Conservation (phyloP, 768 basidiomycete species). For the Xerocomus brunneocitrinus region DNA sequence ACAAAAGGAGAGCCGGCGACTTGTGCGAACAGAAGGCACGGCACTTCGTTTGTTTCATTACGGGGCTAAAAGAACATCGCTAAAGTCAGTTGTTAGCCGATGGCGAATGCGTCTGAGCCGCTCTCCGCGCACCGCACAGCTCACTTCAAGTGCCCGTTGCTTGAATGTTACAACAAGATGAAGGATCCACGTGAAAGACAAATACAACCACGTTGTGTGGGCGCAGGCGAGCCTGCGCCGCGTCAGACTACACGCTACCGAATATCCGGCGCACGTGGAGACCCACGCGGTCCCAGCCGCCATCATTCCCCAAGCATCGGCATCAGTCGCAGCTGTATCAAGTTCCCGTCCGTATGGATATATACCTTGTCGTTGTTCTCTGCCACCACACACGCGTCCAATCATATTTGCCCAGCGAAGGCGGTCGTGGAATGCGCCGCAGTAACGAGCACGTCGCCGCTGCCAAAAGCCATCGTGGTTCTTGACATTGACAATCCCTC, state of each 20-base stretch:
- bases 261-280: constrained; percentile 30
- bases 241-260: constrained; percentile 5
- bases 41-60: constrained; percentile 11
- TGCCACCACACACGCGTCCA: constrained; percentile 9
- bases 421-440: constrained; percentile 23
- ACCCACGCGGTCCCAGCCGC: constrained; percentile 19
- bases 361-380: constrained; percentile 29
- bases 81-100: background rate
- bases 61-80: constrained; percentile 10
- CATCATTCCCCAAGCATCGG: constrained; percentile 5
- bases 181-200: background rate
- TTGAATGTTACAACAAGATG: background rate
- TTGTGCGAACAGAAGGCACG: constrained; percentile 4
- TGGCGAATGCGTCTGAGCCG: background rate
- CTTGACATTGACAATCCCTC: constrained; percentile 25
- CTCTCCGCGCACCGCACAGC: constrained; percentile 1
- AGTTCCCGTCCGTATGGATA: constrained; percentile 27
- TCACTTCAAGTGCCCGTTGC: constrained; percentile 8
- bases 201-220: background rate
- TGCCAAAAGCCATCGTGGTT: constrained; percentile 9
- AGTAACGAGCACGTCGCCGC: constrained; percentile 15
- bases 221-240: constrained; percentile 18
- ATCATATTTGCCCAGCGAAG: constrained; percentile 21
- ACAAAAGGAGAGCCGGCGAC: constrained; percentile 25
- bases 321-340: constrained; percentile 18